Base-by-base conservation (phyloP, 805 yeast genomes). In the Pichia nanzhaoensis region DNA sequence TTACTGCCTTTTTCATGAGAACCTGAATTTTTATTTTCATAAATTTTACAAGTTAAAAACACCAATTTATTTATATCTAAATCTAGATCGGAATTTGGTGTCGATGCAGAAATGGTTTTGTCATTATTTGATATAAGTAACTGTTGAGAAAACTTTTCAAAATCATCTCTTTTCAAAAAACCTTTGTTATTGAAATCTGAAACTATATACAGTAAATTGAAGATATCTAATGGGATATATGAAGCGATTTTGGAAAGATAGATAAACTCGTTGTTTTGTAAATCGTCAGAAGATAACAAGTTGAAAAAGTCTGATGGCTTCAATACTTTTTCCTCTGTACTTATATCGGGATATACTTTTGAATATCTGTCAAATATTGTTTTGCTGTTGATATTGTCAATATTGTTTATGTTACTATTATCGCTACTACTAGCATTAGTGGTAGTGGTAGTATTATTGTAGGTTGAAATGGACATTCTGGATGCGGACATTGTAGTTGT, bases 101-200 rank as follows among this genome's bases (percentile, higher is more conserved):
- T 8, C 6, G 34, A 30, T 31, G 28, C 28, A 24, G 28, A 24
- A 7, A 24, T 31, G 34, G n/a, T 24, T 4, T 16, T 7, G 10
- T 19, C 30, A 14, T 10, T 21, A 28, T 38, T 27, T 10, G 45
- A 39, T 18, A 34, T 53, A 5, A 63, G 28, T 7, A 76, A 63
- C 30, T 71, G 71, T 49, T 74, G 70, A 55, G 84, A 80, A 59
- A 91, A 85, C 36, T 74, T 73, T 41, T 77, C 66, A 84, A 95
- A 91, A 59, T 91, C 96, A 21, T 69, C 61, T 32, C 53, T 55
- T 22, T 59, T 55, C 20, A 63, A 37, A 48, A 72, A 80, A 7
- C 96, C 97, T 52, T 78, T 77, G 45, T 73, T 69, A 34, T 73
- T 70, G 47, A 77, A 77, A 65, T 91, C 98, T 14, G 95, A 87